A percentile compares a stretch with the other conserved stretches of the same genome.
These are phyloP conservation scores for Aspergillus cejpii DNA, from an alignment of 2,329 filamentous ascomycete species.

Conservation along the genomic window DNA sequence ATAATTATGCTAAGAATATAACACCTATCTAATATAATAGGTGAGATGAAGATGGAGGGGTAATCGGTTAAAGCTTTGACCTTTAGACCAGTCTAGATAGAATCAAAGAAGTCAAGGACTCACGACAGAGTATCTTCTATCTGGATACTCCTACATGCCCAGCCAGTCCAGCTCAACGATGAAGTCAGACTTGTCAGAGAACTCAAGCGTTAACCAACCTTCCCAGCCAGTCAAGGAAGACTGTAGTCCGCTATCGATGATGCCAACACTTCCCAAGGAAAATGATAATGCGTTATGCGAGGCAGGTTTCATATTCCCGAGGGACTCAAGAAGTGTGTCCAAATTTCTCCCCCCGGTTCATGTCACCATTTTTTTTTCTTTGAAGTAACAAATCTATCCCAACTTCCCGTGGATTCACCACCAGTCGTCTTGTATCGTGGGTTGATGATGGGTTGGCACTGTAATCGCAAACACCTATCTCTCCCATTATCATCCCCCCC, in stretches of 20 bases:
- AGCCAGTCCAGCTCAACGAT: no score
- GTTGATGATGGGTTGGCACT: constrained; percentile 1
- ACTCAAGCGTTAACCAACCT: no score
- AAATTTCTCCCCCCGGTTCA: no score
- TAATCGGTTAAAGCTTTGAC: background rate
- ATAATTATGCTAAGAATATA: background rate
- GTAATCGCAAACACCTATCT: constrained; percentile 4
- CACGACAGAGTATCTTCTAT: background rate
- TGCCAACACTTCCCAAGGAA: constrained; percentile 7
- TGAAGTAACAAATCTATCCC: no score
- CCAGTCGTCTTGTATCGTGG: background rate
- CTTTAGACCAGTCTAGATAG: background rate
- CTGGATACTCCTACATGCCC: no score
- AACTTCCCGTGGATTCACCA: background rate
- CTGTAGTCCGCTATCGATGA: constrained; percentile 6
- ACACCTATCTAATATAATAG: no score
- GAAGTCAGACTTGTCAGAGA: background rate
- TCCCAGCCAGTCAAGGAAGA: constrained; percentile 7
- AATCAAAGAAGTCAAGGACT: background rate
- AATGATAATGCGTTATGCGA: background rate
- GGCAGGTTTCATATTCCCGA: background rate
- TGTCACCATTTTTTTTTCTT: background rate
- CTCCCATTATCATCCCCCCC: no score
- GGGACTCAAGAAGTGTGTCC: background rate
- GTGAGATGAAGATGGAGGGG: no score